These are phyloP conservation scores for Leccinum griseonigrum DNA, from an alignment of 1,284 basidiomycete genomes.

Conservation along the genomic window DNA sequence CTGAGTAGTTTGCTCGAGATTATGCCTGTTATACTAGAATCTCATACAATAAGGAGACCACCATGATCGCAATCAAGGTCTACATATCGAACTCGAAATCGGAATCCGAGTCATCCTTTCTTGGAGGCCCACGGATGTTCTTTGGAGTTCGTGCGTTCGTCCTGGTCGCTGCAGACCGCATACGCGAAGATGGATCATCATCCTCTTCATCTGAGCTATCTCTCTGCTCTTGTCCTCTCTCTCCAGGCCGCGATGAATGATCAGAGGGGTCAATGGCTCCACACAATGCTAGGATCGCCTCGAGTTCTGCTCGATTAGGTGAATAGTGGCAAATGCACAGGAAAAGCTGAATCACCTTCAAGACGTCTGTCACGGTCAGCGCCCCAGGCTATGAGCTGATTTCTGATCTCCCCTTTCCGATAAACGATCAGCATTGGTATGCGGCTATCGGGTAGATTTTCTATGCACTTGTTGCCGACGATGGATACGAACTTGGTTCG, in stretches of 20 bases:
- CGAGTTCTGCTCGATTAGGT: conserved; percentile 52
- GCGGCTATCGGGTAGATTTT: conserved; percentile 90
- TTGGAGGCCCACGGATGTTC: conserved; percentile 51
- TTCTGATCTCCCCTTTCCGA: conserved; percentile 83
- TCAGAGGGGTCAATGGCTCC: conserved; percentile 58
- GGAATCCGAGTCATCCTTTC: conserved; percentile 60
- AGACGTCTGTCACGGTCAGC: conserved; percentile 71
- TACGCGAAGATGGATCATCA: conserved; percentile 43
- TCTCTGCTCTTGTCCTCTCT: conserved; percentile 34
- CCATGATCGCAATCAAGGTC: neutral
- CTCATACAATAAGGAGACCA: neutral
- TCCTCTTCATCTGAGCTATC: conserved; percentile 43
- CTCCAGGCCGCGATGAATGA: conserved; percentile 28
- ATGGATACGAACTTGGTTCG: conserved; percentile 96
- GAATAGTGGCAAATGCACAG: neutral
- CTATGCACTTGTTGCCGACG: conserved; percentile 93
- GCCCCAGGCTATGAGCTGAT: conserved; percentile 85
- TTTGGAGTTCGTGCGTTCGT: conserved; percentile 52
- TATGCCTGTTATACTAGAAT: neutral
- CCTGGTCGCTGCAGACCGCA: conserved; percentile 55
- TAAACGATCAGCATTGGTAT: conserved; percentile 94
- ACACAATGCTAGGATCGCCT: conserved; percentile 61
- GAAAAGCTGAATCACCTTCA: conserved; percentile 58
- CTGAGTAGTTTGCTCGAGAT: conserved; percentile 38
- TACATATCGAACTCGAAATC: conserved; percentile 39